Evolutionary conservation across 495 filamentous ascomycete species (phyloP).

Genomic region (Staphylotrichum longicolle): DNA sequence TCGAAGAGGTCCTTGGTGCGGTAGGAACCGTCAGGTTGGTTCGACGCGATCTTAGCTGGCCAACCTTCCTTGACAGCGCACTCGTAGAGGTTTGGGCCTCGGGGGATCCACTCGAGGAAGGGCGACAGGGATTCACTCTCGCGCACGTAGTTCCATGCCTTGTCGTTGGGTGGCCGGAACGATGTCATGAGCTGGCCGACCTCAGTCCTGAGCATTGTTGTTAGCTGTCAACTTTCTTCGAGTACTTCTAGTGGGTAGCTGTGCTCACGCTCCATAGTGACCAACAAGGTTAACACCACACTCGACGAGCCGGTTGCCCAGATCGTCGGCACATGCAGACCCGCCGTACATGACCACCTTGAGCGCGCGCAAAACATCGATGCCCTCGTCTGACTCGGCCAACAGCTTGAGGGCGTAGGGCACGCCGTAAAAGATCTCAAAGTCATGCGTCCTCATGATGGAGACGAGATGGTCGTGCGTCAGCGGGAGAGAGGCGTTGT

Average conservation of each 20-base stretch:
- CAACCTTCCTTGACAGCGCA: neutral
- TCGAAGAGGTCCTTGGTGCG: slow-evolving; percentile 58
- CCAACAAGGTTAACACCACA: neutral
- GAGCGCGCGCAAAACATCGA: neutral
- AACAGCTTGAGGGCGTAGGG: neutral
- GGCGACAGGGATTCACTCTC: neutral
- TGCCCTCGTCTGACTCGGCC: slow-evolving; percentile 1
- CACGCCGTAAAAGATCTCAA: neutral
- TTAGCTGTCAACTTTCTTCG: neutral
- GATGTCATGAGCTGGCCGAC: slow-evolving; percentile 3
- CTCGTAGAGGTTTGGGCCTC: neutral
- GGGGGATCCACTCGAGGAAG: slow-evolving; percentile 1
- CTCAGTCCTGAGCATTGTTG: neutral
- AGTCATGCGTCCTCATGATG: neutral
- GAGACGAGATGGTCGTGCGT: neutral
- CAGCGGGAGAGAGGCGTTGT: slow-evolving; percentile 4
- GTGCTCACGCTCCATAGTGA: slow-evolving; percentile 2
- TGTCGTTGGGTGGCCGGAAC: neutral
- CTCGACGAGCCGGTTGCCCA: neutral
- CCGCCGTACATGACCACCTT: slow-evolving; percentile 6
- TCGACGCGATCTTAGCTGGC: slow-evolving; percentile 4
- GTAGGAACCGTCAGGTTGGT: slow-evolving; percentile 8
- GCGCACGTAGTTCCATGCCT: slow-evolving; percentile 9
- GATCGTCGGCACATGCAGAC: neutral
- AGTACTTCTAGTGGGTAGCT: too few relatives aligned